phyloP scores from a whole-genome alignment of 2,329 filamentous ascomycete genomes.

The Alternaria sp. region DNA sequence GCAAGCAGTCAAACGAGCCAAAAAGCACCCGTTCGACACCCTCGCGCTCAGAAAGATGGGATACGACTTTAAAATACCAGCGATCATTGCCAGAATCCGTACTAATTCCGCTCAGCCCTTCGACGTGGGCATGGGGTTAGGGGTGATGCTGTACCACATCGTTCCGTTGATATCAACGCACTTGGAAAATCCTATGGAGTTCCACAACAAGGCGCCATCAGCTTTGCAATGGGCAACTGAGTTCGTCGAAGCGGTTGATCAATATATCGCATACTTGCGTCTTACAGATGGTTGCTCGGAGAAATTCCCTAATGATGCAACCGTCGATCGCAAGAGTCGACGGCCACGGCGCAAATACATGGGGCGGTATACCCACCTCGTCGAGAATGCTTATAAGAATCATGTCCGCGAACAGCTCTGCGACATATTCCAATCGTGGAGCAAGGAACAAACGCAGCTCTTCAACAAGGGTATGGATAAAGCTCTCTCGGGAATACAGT shows the following conservation, averaged over 20 bases:
- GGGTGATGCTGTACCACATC: conserved; percentile 12
- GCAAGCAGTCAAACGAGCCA: neutral
- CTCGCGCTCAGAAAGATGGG: neutral
- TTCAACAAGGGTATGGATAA: conserved; percentile 28
- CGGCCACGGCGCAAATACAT: conserved; percentile 6
- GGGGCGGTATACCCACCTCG: conserved; percentile 1
- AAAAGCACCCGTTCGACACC: neutral
- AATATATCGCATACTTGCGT: conserved; percentile 4
- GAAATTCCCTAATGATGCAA: neutral
- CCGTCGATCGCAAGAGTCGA: neutral
- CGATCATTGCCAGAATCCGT: neutral
- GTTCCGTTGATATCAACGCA: conserved; percentile 6
- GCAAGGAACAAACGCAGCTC: conserved; percentile 8
- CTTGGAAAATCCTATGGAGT: conserved; percentile 7
- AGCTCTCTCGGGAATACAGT: conserved; percentile 10
- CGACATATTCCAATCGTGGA: conserved; percentile 11
- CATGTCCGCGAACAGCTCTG: conserved; percentile 5
- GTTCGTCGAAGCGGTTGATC: conserved; percentile 13
- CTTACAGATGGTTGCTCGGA: conserved; percentile 1
- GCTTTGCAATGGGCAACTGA: neutral
- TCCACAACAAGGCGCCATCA: neutral
- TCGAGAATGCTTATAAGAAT: conserved; percentile 6
- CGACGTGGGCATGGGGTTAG: conserved; percentile 5
- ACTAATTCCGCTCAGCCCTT: conserved; percentile 3
- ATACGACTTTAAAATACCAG: conserved; percentile 2